Conservation (phyloP, 2,329 filamentous ascomycete genomes). For the Helicocarpus griseus region DNA sequence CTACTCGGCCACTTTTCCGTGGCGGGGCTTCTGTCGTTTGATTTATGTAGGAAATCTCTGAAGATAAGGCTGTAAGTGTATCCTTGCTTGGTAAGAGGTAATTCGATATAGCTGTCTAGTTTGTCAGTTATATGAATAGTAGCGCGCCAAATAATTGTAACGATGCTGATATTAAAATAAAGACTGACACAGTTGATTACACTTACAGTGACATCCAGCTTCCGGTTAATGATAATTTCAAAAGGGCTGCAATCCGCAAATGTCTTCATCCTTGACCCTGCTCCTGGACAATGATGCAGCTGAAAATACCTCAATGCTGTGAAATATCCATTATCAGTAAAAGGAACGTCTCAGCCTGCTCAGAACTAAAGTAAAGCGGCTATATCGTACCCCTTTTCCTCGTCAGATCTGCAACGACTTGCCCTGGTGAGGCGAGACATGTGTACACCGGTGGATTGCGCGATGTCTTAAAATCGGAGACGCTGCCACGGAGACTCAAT, state of each 20-base stretch:
- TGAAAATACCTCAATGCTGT: conserved; percentile 27
- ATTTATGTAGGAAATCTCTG: conserved; percentile 40
- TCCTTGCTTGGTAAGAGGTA: conserved; percentile 50
- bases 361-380: conserved; percentile 34
- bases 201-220: conserved; percentile 48
- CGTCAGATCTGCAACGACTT: too few relatives aligned
- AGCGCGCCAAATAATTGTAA: not conserved
- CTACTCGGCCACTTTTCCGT: conserved; percentile 13
- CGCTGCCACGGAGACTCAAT: too few relatives aligned
- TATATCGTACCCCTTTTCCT: conserved; percentile 31
- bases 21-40: conserved; percentile 45
- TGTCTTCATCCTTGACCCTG: conserved; percentile 42
- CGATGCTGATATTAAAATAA: not conserved
- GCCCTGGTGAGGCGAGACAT: too few relatives aligned
- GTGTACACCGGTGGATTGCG: too few relatives aligned
- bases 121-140: conserved; percentile 34
- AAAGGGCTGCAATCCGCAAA: conserved; percentile 41
- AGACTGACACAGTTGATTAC: conserved; percentile 34
- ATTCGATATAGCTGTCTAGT: conserved; percentile 48
- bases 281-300: conserved; percentile 34
- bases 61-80: conserved; percentile 41
- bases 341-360: conserved; percentile 29
- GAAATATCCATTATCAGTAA: conserved; percentile 49
- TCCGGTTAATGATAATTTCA: conserved; percentile 39
- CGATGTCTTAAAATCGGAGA: too few relatives aligned